Percentiles rank a stretch among this genome's conserved stretches.
These are phyloP conservation scores for Lepraria neglecta DNA, from an alignment of 495 filamentous ascomycete species.

Conservation along the genomic window DNA sequence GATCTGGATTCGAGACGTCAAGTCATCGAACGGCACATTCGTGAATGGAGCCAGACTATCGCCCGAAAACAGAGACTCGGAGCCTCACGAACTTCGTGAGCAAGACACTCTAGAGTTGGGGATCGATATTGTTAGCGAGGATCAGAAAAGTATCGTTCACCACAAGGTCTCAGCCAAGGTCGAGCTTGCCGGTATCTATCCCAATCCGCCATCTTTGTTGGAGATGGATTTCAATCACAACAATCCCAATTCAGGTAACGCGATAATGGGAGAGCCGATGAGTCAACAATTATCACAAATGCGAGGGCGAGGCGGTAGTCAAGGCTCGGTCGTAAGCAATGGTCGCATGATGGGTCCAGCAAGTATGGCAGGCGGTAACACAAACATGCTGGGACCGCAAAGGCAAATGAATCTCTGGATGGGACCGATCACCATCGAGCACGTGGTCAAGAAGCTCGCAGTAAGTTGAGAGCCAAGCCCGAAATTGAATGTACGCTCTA, in stretches of 20 bases:
- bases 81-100: slow-evolving; percentile 83
- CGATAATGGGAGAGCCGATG: slow-evolving; percentile 57
- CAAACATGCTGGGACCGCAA: slow-evolving; percentile 56
- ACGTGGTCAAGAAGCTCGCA: slow-evolving; percentile 87
- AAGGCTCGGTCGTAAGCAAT: slow-evolving; percentile 58
- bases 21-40: slow-evolving; percentile 97
- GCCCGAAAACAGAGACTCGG: slow-evolving; percentile 87
- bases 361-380: slow-evolving; percentile 49
- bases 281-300: slow-evolving; percentile 52
- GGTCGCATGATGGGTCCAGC: slow-evolving; percentile 41
- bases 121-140: slow-evolving; percentile 96
- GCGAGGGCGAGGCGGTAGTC: slow-evolving; percentile 66
- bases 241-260: slow-evolving; percentile 61
- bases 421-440: slow-evolving; percentile 83
- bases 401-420: slow-evolving; percentile 74
- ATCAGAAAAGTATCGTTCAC: slow-evolving; percentile 95
- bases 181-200: slow-evolving; percentile 80
- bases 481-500: background rate
- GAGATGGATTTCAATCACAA: slow-evolving; percentile 88
- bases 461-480: slow-evolving; percentile 48
- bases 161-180: slow-evolving; percentile 96
- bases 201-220: slow-evolving; percentile 59
- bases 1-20: slow-evolving; percentile 93
- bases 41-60: slow-evolving; percentile 90
- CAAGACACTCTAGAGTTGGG: slow-evolving; percentile 86